Conservation (phyloP, 805 yeast genomes). For the Wickerhamomyces chaumierensis region DNA sequence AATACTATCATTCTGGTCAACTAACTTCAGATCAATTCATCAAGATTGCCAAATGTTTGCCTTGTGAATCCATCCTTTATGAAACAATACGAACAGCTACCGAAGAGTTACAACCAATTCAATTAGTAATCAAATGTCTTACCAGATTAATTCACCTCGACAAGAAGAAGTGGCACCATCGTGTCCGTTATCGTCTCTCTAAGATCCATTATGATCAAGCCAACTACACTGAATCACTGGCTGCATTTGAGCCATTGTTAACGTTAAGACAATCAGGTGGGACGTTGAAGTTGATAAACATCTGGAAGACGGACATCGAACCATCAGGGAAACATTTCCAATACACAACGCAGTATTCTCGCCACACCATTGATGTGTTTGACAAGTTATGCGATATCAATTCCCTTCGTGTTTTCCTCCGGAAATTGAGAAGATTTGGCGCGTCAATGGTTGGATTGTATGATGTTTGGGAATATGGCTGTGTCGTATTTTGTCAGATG, state of each 20-base stretch:
- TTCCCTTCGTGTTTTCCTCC: conserved; percentile 47
- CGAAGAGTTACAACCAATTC: conserved; percentile 9
- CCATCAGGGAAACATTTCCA: conserved; percentile 88
- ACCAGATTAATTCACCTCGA: conserved; percentile 43
- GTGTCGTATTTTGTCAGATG: conserved; percentile 39
- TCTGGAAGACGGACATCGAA: conserved; percentile 92
- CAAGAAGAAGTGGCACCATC: conserved; percentile 87
- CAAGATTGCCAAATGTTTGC: conserved; percentile 17
- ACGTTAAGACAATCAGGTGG: conserved; percentile 42
- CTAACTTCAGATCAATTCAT: conserved; percentile 29
- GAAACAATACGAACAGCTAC: conserved; percentile 10
- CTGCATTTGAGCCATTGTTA: conserved; percentile 54
- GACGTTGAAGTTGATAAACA: conserved; percentile 62
- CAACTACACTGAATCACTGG: conserved; percentile 42
- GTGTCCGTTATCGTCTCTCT: conserved; percentile 67
- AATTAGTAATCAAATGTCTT: conserved; percentile 36
- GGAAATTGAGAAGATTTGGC: conserved; percentile 67
- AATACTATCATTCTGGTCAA: conserved; percentile 31
- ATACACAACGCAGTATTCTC: conserved; percentile 59
- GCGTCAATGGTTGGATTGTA: conserved; percentile 61
- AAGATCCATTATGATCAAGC: conserved; percentile 40
- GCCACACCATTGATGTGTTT: conserved; percentile 48
- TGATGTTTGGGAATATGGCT: conserved; percentile 56
- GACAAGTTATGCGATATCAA: conserved; percentile 43
- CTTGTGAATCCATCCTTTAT: conserved; percentile 13